These are phyloP conservation scores for Populus nigra DNA, from an alignment of 345 rosid genomes.

Conservation along the genomic window DNA sequence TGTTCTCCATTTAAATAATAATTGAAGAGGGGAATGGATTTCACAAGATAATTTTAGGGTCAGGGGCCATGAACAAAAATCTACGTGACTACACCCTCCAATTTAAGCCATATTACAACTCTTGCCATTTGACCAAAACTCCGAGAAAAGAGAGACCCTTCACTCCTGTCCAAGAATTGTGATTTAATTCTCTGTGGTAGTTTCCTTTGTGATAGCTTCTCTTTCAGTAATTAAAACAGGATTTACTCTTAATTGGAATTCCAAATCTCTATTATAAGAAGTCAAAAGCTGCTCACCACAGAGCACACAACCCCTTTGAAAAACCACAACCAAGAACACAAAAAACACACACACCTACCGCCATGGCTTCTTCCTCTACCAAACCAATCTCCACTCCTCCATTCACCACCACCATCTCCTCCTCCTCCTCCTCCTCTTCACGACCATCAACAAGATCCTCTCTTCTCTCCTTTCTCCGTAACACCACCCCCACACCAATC, in stretches of 20 bases:
- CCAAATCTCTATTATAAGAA: not conserved
- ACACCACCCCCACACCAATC: slow-evolving; percentile 25
- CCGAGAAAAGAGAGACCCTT: not conserved
- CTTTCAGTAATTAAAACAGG: not conserved
- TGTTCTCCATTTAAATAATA: too few relatives aligned
- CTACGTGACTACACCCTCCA: not conserved
- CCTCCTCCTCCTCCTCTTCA: slow-evolving; percentile 14
- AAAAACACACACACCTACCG: not conserved
- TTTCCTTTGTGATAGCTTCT: not conserved
- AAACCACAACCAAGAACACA: not conserved
- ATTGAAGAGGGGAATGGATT: too few relatives aligned
- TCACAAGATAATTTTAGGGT: too few relatives aligned
- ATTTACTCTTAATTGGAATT: not conserved
- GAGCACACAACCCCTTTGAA: not conserved
- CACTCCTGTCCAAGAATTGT: not conserved
- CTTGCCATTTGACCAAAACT: too few relatives aligned
- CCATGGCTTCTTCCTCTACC: slow-evolving; percentile 14
- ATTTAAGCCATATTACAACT: not conserved
- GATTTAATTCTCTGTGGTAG: not conserved
- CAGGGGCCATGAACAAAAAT: too few relatives aligned
- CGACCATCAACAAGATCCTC: slow-evolving; percentile 17
- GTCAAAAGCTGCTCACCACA: not conserved
- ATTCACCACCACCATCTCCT: slow-evolving; percentile 8
- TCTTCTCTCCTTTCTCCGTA: slow-evolving; percentile 22
- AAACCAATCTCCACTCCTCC: not conserved